Evolutionary conservation across 148 eudicot genomes (phyloP).

Genomic region (Persicaria tinctoria): DNA sequence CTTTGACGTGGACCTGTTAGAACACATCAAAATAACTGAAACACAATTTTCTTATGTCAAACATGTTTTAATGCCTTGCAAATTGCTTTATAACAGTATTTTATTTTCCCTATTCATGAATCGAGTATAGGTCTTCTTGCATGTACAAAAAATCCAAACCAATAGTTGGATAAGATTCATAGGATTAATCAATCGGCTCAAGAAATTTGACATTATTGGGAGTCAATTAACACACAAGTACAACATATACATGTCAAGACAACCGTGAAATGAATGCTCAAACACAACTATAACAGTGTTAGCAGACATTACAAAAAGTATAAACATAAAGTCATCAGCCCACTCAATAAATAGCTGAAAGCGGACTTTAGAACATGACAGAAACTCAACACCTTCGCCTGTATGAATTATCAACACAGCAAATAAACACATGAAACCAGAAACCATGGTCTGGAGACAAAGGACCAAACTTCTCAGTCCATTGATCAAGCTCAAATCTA

Average conservation of each 20-base stretch:
- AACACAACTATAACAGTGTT: background rate
- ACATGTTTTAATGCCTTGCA: background rate
- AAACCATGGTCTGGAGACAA: background rate
- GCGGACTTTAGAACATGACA: background rate
- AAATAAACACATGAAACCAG: background rate
- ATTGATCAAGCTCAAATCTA: constrained; percentile 3
- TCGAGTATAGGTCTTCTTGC: background rate
- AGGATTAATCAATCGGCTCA: background rate
- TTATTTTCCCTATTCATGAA: background rate
- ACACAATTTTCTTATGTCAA: background rate
- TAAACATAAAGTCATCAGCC: background rate
- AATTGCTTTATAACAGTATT: background rate
- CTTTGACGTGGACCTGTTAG: background rate
- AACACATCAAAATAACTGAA: background rate
- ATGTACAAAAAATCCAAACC: background rate
- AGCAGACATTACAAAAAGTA: background rate
- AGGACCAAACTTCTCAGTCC: background rate
- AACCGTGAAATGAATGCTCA: background rate
- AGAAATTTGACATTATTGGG: background rate
- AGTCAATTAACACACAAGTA: background rate
- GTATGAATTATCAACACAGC: background rate
- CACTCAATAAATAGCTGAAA: background rate
- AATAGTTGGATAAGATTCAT: background rate
- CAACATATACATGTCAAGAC: background rate
- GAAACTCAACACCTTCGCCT: background rate